Base-by-base conservation (phyloP, 1,139 yeast species). In the Debaryomycetaceae sp. region DNA sequence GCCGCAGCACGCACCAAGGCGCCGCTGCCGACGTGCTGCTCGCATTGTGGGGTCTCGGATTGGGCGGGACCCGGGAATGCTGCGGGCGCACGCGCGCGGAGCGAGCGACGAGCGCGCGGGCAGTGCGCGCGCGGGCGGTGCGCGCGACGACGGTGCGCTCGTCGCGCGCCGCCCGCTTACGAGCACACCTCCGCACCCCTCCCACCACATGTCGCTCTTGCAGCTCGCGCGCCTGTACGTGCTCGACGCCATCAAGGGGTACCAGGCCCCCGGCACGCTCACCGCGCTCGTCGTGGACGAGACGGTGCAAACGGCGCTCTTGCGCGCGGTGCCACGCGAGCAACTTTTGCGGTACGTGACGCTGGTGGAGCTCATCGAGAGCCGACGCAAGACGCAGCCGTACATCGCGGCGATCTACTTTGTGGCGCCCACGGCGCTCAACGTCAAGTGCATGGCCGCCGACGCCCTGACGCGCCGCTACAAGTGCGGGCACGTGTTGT, bases 361-460 rank as follows among this genome's bases (percentile, higher is more conserved):
- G 2, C 53, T 67, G 3, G 49, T 67, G 9, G 74, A 67, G 36
- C 50, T 50, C 40, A 47, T 67, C 12, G 72, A 64, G 38, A 56
- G 49, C 15, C 49, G 47, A 21, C 46, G 72, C 29, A 51, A 58
- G 25, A 58, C 50, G 34, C 67, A 60, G 45, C 48, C 61, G 8
- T 64, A 56, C 33, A 48, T 66, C 45, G 64, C 58, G 38, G 73
- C 70, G 16, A 59, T 67, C 19, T 67, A 67, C 43, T 53, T 67
- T 35, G 50, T 62, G 16, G 69, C 65, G 17, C 55, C 62, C 10
- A 46, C 61, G 13, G 45, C 55, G 13, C 65, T 56, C 43, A 65
- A 65, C 38, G 43, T 65, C 41, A 61, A 61, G 34, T 66, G 73
- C 40, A 59, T 67, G 18, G 45, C 59, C 27, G 68, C 69, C 10